These are phyloP conservation scores for Primulina eburnea DNA, from an alignment of 257 asterid genomes.

Conservation along the genomic window DNA sequence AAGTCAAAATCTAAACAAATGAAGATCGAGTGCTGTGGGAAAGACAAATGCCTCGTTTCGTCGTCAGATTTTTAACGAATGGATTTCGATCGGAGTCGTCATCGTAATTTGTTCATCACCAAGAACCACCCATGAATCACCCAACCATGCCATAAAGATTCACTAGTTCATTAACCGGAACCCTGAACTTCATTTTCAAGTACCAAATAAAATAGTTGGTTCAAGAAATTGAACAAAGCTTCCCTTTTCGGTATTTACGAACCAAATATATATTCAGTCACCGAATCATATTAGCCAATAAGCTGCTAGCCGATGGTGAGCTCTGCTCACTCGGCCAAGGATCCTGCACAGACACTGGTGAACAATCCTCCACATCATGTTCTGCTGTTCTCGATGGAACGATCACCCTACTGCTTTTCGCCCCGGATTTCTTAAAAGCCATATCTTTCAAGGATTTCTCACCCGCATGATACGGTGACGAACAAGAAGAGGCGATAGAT, in stretches of 20 bases:
- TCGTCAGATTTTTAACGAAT: constrained; percentile 64
- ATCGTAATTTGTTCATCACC: constrained; percentile 64
- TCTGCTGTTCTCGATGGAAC: constrained; percentile 40
- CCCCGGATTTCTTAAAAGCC: constrained; percentile 34
- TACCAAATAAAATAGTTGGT: too few relatives aligned
- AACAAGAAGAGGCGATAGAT: constrained; percentile 61
- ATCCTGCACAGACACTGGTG: constrained; percentile 81
- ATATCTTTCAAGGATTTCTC: constrained; percentile 52
- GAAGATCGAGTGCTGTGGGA: neutral
- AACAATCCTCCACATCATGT: constrained; percentile 43
- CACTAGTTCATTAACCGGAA: too few relatives aligned
- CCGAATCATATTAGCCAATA: constrained; percentile 44
- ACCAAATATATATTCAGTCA: constrained; percentile 15
- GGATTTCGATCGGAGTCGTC: constrained; percentile 94
- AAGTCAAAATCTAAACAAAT: neutral
- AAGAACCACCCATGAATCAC: constrained; percentile 38
- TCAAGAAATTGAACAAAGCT: neutral
- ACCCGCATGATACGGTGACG: constrained; percentile 61
- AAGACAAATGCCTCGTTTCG: constrained; percentile 93
- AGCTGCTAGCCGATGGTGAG: constrained; percentile 78
- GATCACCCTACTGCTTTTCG: constrained; percentile 50
- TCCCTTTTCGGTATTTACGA: constrained; percentile 18
- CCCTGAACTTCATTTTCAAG: too few relatives aligned
- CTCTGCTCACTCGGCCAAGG: constrained; percentile 76
- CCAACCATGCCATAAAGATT: neutral